phyloP scores from a whole-genome alignment of 108 stramenopile genomes.

The Discostella pseudostelligera region DNA sequence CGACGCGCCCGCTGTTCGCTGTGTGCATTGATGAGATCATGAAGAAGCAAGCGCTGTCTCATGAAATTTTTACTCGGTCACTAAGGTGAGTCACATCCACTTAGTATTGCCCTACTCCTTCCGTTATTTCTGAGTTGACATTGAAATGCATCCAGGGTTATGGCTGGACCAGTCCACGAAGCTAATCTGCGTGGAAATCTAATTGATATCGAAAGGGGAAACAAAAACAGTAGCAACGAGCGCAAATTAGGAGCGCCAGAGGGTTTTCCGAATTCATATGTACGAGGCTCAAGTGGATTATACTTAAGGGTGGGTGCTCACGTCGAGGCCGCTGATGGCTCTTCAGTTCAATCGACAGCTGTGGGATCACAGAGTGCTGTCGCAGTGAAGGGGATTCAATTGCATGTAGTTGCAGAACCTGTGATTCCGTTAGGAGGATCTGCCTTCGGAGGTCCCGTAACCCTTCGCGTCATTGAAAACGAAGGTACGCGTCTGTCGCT shows the following conservation, averaged over 20 bases:
- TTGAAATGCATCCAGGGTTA: conserved; percentile 40
- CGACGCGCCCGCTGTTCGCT: conserved; percentile 64
- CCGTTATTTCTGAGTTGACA: background rate
- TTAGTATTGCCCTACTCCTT: background rate
- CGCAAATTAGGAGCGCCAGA: conserved; percentile 69
- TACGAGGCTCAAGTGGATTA: conserved; percentile 69
- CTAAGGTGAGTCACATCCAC: conserved; percentile 35
- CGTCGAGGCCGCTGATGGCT: conserved; percentile 70
- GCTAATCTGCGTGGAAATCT: conserved; percentile 73
- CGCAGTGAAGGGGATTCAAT: conserved; percentile 69
- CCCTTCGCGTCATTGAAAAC: conserved; percentile 83
- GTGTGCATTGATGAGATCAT: conserved; percentile 81
- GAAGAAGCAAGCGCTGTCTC: conserved; percentile 77
- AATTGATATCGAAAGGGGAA: conserved; percentile 75
- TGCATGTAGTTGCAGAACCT: conserved; percentile 76
- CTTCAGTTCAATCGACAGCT: conserved; percentile 22
- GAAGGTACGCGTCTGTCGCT: conserved; percentile 54
- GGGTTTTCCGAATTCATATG: conserved; percentile 88
- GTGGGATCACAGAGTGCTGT: conserved; percentile 44
- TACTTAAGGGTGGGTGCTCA: conserved; percentile 82
- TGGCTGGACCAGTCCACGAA: conserved; percentile 74
- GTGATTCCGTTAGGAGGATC: conserved; percentile 79
- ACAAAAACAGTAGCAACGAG: conserved; percentile 51
- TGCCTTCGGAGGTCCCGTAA: conserved; percentile 78
- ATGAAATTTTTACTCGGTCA: conserved; percentile 76